Evolutionary conservation across 106 monocot species (phyloP), one percentile per base, ranked within the genome.

Genomic region (Ottelia alismoides): DNA sequence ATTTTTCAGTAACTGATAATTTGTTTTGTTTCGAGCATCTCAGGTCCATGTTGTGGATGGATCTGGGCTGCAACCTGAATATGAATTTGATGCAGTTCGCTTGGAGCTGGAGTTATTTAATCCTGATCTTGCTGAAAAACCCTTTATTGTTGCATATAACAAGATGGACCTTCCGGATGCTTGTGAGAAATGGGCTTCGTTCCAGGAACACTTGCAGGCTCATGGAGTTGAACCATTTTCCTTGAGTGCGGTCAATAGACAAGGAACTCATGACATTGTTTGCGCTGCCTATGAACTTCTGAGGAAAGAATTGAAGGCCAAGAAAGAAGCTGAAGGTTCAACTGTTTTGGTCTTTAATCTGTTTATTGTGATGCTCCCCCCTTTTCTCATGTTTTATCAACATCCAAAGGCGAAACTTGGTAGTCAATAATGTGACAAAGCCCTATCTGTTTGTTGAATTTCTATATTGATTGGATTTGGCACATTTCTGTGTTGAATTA

Each of bases 1-100:
- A n/a, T n/a, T n/a, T n/a, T n/a, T n/a, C n/a, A n/a, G n/a, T n/a
- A n/a, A n/a, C n/a, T n/a, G n/a, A n/a, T n/a, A n/a, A n/a, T n/a
- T n/a, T n/a, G n/a, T n/a, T n/a, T n/a, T n/a, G n/a, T n/a, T n/a
- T n/a, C n/a, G n/a, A n/a, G n/a, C n/a, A n/a, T n/a, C n/a, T n/a
- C n/a, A n/a, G 93, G 78, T 94, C 53, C 98, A 90, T 70, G 98
- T 98, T 40, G 85, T 98, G 63, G 98, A 98, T 75, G 89, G 98
- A 30, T 90, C 98, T 26, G 79, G 76, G 23, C 56, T 71, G 32
- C 98, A 90, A 48, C 98, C 98, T 55, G 77, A 82, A 28, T 98
- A 98, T 52, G 98, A 98, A 65, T 98, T 79, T 72, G 89, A 98
- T 68, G 98, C 98, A 51, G 82, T 98, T 59, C 82, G 98, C 57